phyloP scores from a whole-genome alignment of 306 rosid genomes.

The Gynostemma pentaphyllum region DNA sequence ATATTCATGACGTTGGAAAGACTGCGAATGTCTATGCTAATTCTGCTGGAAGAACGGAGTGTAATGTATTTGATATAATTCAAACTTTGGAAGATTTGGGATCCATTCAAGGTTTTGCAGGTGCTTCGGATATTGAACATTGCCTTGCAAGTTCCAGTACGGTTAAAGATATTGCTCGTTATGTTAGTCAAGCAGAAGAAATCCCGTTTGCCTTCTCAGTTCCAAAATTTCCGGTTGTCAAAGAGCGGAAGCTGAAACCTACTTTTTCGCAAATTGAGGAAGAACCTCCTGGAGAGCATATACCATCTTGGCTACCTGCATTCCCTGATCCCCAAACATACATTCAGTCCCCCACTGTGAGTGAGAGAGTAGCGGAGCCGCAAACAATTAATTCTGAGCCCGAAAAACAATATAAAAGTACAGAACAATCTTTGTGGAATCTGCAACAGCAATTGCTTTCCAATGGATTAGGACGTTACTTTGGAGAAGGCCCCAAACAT shows the following conservation, averaged over 20 bases:
- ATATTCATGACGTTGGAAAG: conserved; percentile 47
- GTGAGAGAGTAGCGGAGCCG: conserved; percentile 30
- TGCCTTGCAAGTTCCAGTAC: conserved; percentile 58
- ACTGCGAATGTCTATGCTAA: conserved; percentile 51
- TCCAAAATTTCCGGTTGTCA: conserved; percentile 57
- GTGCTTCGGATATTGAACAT: conserved; percentile 60
- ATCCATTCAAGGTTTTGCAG: conserved; percentile 48
- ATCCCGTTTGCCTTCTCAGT: conserved; percentile 41
- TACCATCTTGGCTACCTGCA: conserved; percentile 83
- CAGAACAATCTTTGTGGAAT: conserved; percentile 30
- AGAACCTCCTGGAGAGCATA: conserved; percentile 57
- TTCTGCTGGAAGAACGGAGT: conserved; percentile 51
- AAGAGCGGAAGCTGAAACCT: conserved; percentile 38
- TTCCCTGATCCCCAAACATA: conserved; percentile 51
- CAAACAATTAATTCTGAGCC: conserved; percentile 24
- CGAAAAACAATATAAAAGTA: conserved; percentile 37
- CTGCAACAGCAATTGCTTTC: conserved; percentile 36
- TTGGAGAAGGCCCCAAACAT: conserved; percentile 26
- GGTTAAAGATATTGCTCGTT: conserved; percentile 42
- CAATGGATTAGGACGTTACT: conserved; percentile 35
- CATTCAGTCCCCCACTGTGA: conserved; percentile 14
- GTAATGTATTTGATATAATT: conserved; percentile 54
- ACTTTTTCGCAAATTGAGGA: conserved; percentile 45
- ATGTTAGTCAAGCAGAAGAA: conserved; percentile 32
- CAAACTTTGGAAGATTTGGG: conserved; percentile 78